phyloP scores from a whole-genome alignment of 1,284 basidiomycete genomes.

The Tylopilus sp. region DNA sequence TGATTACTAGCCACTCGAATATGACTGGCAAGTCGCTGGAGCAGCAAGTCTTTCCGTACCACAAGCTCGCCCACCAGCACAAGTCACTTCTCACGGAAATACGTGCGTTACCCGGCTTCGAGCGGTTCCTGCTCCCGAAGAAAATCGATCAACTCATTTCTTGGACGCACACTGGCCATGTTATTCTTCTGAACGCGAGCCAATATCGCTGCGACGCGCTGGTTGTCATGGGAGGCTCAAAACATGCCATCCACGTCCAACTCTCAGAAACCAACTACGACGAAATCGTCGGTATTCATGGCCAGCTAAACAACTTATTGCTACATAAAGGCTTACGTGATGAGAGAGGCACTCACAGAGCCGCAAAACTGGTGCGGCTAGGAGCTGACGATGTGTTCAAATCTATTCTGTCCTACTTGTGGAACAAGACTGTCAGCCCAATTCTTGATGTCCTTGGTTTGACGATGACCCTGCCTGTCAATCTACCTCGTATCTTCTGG shows the following conservation, averaged over 20 bases:
- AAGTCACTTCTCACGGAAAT: neutral
- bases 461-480: neutral
- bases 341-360: neutral
- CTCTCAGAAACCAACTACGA: constrained; percentile 3
- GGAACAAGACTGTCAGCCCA: constrained; percentile 13
- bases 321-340: neutral
- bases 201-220: constrained; percentile 13
- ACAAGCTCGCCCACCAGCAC: neutral
- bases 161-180: neutral
- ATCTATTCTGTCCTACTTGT: constrained; percentile 11
- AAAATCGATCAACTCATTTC: constrained; percentile 9
- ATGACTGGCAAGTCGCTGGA: neutral
- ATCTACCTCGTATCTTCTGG: constrained; percentile 18
- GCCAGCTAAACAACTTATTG: too few relatives aligned
- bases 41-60: too few relatives aligned
- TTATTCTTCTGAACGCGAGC: constrained; percentile 21
- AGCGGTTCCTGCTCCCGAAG: constrained; percentile 19
- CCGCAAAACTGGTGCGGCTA: neutral
- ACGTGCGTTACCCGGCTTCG: constrained; percentile 8
- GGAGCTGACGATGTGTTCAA: neutral
- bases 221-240: neutral
- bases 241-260: too few relatives aligned
- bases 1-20: neutral
- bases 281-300: neutral
- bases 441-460: constrained; percentile 13